Evolutionary conservation across 768 basidiomycete genomes (phyloP).

Genomic region (Cystobasidium ongulense): DNA sequence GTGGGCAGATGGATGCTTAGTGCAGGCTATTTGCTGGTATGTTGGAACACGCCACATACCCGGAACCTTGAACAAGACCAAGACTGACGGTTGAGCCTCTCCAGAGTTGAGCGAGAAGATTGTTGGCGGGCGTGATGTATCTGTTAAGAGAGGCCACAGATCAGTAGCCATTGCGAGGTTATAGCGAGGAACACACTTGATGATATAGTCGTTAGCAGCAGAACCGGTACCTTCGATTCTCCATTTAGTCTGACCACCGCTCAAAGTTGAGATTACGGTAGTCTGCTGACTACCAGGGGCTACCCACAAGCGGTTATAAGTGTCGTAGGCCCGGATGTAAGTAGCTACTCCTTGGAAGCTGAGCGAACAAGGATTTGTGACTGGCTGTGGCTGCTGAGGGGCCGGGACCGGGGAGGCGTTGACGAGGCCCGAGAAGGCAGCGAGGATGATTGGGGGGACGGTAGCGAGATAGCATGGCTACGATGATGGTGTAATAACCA

Average conservation of each 20-base stretch:
- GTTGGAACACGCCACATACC: neutral
- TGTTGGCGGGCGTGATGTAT: neutral
- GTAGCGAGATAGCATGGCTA: neutral
- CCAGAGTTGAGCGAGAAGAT: neutral
- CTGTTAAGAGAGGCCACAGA: neutral
- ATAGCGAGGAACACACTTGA: neutral
- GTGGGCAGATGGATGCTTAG: neutral
- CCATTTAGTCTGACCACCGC: neutral
- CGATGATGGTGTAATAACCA: neutral
- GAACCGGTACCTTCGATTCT: neutral
- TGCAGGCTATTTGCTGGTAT: neutral
- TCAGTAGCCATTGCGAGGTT: too few relatives aligned
- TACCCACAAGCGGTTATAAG: neutral
- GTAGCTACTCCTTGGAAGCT: conserved; percentile 7
- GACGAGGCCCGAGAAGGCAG: neutral
- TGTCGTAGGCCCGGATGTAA: neutral
- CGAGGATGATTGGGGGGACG: neutral
- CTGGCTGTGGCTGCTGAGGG: neutral
- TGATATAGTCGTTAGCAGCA: neutral
- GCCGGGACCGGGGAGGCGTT: neutral
- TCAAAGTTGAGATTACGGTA: neutral
- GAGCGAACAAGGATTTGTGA: neutral
- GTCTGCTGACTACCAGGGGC: neutral
- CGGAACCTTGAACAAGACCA: neutral
- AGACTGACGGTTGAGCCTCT: neutral